These are phyloP conservation scores for Cynanchum wilfordii DNA, from an alignment of 257 asterid species.

Conservation along the genomic window DNA sequence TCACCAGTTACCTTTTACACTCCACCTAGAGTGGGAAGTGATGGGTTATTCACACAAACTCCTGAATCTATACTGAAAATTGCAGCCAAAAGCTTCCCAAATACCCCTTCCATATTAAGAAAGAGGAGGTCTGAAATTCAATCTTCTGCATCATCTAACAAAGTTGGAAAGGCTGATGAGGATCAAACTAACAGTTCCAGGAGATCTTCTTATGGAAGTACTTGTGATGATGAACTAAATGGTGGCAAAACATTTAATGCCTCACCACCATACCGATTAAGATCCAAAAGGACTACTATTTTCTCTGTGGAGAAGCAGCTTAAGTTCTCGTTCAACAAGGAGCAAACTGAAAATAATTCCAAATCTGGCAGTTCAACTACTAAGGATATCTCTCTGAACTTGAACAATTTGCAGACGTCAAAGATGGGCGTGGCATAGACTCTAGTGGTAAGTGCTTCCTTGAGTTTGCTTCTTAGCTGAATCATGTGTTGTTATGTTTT, in stretches of 20 bases:
- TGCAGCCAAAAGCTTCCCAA: constrained; percentile 78
- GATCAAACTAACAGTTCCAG: constrained; percentile 25
- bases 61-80: constrained; percentile 81
- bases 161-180: constrained; percentile 27
- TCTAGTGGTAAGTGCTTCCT: constrained; percentile 19
- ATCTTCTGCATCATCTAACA: constrained; percentile 21
- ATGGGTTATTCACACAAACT: constrained; percentile 38
- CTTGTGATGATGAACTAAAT: constrained; percentile 33
- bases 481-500: background rate
- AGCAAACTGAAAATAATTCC: constrained; percentile 25
- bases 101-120: constrained; percentile 85
- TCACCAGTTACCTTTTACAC: constrained; percentile 47
- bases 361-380: constrained; percentile 37
- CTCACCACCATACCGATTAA: constrained; percentile 86
- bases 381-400: constrained; percentile 38
- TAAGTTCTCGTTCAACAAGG: constrained; percentile 45
- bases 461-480: constrained; percentile 1
- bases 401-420: constrained; percentile 48
- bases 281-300: constrained; percentile 59
- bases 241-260: constrained; percentile 47
- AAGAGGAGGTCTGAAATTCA: constrained; percentile 52
- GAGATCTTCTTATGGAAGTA: constrained; percentile 29
- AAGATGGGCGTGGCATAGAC: constrained; percentile 42
- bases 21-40: constrained; percentile 59
- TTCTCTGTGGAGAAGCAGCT: constrained; percentile 91